Conservation (phyloP, 805 yeast genomes). For the Barnettozyma californica region DNA sequence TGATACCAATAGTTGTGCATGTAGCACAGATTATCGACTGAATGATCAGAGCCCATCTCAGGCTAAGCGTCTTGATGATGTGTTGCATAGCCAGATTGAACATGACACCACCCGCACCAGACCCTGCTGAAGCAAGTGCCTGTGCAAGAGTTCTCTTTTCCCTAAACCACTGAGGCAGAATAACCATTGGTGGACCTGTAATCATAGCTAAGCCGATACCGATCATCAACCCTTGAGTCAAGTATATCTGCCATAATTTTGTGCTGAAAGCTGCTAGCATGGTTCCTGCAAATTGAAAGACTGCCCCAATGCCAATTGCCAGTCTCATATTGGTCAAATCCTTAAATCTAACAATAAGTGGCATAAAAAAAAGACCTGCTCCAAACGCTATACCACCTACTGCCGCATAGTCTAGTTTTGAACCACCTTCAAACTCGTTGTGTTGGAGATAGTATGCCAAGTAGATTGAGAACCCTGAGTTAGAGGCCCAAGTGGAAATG, state of each 20-base stretch:
- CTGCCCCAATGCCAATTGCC: conserved; percentile 44
- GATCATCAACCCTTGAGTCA: conserved; percentile 60
- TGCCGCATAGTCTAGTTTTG: conserved; percentile 53
- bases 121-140: conserved; percentile 33
- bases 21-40: conserved; percentile 31
- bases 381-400: conserved; percentile 61
- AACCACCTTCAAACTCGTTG: conserved; percentile 45
- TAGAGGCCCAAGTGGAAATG: conserved; percentile 26
- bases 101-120: conserved; percentile 39
- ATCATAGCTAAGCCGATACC: conserved; percentile 42
- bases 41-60: conserved; percentile 29
- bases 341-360: conserved; percentile 42
- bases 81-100: conserved; percentile 28
- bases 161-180: conserved; percentile 66
- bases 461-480: conserved; percentile 30
- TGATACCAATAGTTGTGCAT: conserved; percentile 28
- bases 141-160: conserved; percentile 47
- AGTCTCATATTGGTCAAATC: conserved; percentile 38
- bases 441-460: conserved; percentile 48
- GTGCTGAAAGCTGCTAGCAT: conserved; percentile 47
- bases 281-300: conserved; percentile 35
- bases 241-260: conserved; percentile 55
- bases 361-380: conserved; percentile 48
- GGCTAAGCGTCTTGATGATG: conserved; percentile 26
- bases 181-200: conserved; percentile 46